Conservation (phyloP, 192 early-diverging fungal species). For the Coemansia furcata region DNA sequence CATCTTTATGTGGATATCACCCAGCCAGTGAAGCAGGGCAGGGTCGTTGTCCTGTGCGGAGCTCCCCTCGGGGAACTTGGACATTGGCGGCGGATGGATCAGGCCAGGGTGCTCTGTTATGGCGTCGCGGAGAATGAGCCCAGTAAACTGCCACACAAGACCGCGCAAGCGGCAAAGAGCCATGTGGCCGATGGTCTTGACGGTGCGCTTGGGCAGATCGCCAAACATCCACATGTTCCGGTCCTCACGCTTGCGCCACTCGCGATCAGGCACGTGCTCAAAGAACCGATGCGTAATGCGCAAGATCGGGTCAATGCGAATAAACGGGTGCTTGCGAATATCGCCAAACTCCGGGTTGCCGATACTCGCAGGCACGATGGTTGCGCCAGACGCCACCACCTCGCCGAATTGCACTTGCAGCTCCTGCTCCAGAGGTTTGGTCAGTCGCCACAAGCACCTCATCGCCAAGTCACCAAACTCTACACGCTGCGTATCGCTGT, state of each 20-base stretch:
- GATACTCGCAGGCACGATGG: background rate
- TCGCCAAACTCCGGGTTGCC: constrained; percentile 14
- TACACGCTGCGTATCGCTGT: constrained; percentile 57
- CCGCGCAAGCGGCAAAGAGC: constrained; percentile 59
- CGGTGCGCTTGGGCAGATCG: constrained; percentile 92
- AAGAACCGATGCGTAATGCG: constrained; percentile 82
- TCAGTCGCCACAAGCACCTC: constrained; percentile 96
- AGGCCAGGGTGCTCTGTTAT: constrained; percentile 22
- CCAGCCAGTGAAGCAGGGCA: constrained; percentile 13
- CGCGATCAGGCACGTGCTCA: constrained; percentile 70
- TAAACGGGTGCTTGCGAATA: constrained; percentile 6
- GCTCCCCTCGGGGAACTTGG: background rate
- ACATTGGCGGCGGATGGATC: constrained; percentile 1
- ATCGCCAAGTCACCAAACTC: constrained; percentile 83
- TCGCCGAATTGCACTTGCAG: constrained; percentile 60
- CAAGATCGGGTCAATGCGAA: constrained; percentile 53
- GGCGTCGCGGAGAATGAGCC: constrained; percentile 33
- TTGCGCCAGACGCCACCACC: constrained; percentile 44
- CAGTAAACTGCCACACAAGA: constrained; percentile 38
- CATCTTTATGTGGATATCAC: constrained; percentile 19
- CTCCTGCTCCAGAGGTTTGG: constrained; percentile 78
- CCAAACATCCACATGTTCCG: constrained; percentile 64
- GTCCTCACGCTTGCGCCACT: constrained; percentile 81
- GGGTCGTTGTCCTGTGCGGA: constrained; percentile 10
- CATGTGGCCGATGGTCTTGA: constrained; percentile 88